Evolutionary conservation across 345 rosid species (phyloP).

Genomic region (Eucalyptus albens): DNA sequence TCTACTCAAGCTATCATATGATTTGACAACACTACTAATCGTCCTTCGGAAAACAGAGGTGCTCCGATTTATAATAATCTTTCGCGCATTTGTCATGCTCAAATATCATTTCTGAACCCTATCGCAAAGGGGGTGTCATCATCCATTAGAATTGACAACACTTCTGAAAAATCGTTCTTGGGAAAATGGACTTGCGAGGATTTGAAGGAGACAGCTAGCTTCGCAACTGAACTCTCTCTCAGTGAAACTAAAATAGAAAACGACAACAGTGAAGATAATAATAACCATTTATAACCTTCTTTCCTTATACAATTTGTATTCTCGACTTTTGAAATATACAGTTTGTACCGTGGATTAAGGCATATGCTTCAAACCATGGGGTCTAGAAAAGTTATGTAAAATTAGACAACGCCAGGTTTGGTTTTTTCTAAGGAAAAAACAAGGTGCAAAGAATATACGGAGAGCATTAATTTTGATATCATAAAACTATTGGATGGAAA

Average conservation of each 20-base stretch:
- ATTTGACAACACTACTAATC: background rate
- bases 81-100: background rate
- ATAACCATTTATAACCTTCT: background rate
- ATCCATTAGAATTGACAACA: background rate
- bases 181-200: background rate
- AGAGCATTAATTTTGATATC: background rate
- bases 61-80: background rate
- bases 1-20: too few relatives aligned
- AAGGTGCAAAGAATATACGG: background rate
- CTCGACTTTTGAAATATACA: background rate
- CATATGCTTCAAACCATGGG: background rate
- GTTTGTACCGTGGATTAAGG: background rate
- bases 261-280: background rate
- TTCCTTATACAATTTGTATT: background rate
- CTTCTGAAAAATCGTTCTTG: background rate
- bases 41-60: background rate
- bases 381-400: background rate
- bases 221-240: background rate
- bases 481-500: background rate
- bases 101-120: background rate
- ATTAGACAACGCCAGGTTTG: background rate
- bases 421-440: background rate
- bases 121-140: background rate
- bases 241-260: background rate
- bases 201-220: background rate